These are phyloP conservation scores for Spathaspora sp. DNA, from an alignment of 805 yeast genomes.

Conservation along the genomic window DNA sequence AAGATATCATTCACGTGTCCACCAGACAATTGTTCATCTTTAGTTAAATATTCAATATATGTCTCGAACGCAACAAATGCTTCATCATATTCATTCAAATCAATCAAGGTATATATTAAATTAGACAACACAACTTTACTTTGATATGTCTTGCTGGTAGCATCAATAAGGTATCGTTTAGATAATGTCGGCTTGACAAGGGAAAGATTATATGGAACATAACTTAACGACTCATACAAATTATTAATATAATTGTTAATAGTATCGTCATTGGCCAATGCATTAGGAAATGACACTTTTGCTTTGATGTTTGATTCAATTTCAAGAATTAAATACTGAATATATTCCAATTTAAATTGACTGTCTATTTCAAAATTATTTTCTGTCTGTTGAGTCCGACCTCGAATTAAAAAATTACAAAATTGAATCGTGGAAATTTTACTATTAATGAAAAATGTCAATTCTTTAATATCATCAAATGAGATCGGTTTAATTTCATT, in stretches of 20 bases:
- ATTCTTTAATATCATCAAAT: slow-evolving; percentile 10
- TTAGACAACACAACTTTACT: slow-evolving; percentile 30
- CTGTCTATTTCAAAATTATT: slow-evolving; percentile 8
- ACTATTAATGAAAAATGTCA: slow-evolving; percentile 19
- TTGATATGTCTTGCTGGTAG: slow-evolving; percentile 33
- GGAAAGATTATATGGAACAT: slow-evolving; percentile 16
- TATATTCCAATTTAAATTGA: slow-evolving; percentile 23
- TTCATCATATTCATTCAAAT: slow-evolving; percentile 37
- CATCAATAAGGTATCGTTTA: slow-evolving; percentile 27
- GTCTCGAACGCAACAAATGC: slow-evolving; percentile 42
- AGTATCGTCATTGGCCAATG: slow-evolving; percentile 14
- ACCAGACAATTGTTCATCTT: slow-evolving; percentile 28
- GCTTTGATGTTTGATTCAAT: slow-evolving; percentile 15
- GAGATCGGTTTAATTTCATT: slow-evolving; percentile 2
- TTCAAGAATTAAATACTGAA: slow-evolving; percentile 17
- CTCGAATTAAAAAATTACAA: slow-evolving; percentile 22
- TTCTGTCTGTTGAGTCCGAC: slow-evolving; percentile 8
- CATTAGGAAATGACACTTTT: slow-evolving; percentile 27
- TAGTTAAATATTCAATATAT: slow-evolving; percentile 28
- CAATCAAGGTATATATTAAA: slow-evolving; percentile 28
- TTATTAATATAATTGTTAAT: slow-evolving; percentile 26
- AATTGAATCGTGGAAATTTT: slow-evolving; percentile 21
- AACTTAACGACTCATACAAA: slow-evolving; percentile 26
- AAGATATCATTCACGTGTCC: slow-evolving; percentile 27
- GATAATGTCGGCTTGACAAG: slow-evolving; percentile 20